These are phyloP conservation scores for Coemansia sp. DNA, from an alignment of 192 early-diverging fungal species.

Conservation along the genomic window DNA sequence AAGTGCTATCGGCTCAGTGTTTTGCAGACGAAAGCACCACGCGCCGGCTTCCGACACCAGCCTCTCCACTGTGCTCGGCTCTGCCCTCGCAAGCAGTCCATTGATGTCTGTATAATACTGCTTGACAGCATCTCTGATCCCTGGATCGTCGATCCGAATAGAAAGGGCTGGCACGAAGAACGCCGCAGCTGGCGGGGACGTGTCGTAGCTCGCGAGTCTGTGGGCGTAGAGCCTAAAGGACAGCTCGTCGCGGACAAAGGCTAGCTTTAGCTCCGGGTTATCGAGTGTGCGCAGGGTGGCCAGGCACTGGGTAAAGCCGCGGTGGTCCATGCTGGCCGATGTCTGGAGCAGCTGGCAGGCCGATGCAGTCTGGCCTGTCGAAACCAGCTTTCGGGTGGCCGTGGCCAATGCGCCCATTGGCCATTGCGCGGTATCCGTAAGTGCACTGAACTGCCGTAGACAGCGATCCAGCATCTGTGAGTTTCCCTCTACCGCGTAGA, in stretches of 20 bases:
- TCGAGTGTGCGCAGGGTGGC: not conserved
- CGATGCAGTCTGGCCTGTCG: not conserved
- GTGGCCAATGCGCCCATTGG: constrained; percentile 17
- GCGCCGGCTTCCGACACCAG: constrained; percentile 19
- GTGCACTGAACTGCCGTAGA: not conserved
- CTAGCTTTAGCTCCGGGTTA: not conserved
- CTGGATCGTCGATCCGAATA: not conserved
- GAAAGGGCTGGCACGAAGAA: constrained; percentile 9
- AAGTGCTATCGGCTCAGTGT: not conserved
- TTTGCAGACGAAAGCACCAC: constrained; percentile 18
- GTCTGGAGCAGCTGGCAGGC: constrained; percentile 9
- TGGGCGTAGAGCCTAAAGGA: constrained; percentile 9
- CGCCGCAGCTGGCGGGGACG: constrained; percentile 2
- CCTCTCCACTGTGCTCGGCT: no score
- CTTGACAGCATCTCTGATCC: not conserved
- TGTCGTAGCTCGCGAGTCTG: not conserved
- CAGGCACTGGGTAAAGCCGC: constrained; percentile 1
- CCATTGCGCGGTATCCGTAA: constrained; percentile 14
- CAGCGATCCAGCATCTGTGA: not conserved
- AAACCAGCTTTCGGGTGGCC: constrained; percentile 5
- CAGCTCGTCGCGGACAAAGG: constrained; percentile 18
- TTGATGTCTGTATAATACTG: constrained; percentile 3
- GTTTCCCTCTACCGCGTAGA: not conserved
- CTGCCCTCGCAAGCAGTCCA: not conserved
- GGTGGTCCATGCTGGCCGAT: not conserved